These are phyloP conservation scores for Clausena lansium DNA, from an alignment of 345 rosid species.

Conservation along the genomic window DNA sequence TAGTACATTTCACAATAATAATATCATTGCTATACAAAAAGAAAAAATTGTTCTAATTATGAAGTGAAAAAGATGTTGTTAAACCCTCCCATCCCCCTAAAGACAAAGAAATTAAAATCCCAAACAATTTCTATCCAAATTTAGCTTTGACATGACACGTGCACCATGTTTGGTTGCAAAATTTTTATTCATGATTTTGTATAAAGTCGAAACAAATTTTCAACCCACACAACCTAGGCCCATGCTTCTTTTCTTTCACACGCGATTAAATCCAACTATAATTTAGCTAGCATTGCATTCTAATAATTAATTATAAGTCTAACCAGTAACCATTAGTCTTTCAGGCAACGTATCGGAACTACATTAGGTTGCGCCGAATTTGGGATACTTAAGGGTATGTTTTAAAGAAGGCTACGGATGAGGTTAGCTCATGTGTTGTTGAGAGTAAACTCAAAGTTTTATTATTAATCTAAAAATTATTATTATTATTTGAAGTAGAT, in stretches of 20 bases:
- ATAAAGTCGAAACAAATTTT: constrained; percentile 10
- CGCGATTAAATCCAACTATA: not conserved
- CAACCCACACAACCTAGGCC: not conserved
- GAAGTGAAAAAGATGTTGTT: not conserved
- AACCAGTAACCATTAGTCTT: not conserved
- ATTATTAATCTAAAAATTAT: too few species aligned
- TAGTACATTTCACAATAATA: not conserved
- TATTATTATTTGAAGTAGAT: too few species aligned
- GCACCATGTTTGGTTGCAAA: constrained; percentile 17
- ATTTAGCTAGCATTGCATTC: not conserved
- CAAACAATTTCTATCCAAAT: constrained; percentile 1
- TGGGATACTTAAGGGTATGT: too few species aligned
- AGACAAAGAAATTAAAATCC: not conserved
- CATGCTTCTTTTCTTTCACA: not conserved
- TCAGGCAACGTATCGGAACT: not conserved
- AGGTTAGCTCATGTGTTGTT: too few species aligned
- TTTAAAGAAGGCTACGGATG: too few species aligned
- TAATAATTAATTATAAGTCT: constrained; percentile 4
- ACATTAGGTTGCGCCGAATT: too few species aligned
- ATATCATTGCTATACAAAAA: not conserved
- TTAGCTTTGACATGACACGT: constrained; percentile 16
- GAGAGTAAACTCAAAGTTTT: too few species aligned
- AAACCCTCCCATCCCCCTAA: not conserved
- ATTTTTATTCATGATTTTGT: constrained; percentile 8
- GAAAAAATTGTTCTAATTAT: not conserved